Base-by-base conservation (phyloP, 768 basidiomycete species). In the Mycena haematopus region DNA sequence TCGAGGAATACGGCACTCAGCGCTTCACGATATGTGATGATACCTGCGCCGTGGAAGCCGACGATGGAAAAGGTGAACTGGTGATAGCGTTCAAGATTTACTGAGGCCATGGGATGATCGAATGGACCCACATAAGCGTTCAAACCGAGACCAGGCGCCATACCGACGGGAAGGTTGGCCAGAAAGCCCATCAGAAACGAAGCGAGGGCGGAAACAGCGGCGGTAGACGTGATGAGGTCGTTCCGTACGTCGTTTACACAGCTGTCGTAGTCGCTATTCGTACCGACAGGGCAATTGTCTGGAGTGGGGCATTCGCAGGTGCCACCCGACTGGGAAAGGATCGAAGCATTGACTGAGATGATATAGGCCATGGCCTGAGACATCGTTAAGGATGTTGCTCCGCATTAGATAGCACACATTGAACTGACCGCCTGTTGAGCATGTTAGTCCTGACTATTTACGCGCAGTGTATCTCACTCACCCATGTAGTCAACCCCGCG, bases 51-150 rank as follows among this genome's bases (percentile, higher is more conserved):
- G 68, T 93, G 89, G 77, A 88, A 89, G 14, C 93, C 93, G 25
- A 95, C 93, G 15, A 95, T 86, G 19, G 91, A 93, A 75, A 93
- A 95, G 3, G 93, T 82, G 75, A 95, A 94, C 90, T 93, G 40
- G 29, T 40, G 19, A 36, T 11, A 25, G 25, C 11, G 24, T 42
- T 55, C 38, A 59, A 14, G 8, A 22, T 45, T 36, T 52, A 45
- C 47, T 42, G 17, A 11, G 17, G 19, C 31, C 36, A 44, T 11
- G 13, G 47, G 14, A 59, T 49, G 45, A 50, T 55, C 29, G 29
- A 73, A 35, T 25, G 31, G 17, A 77, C 88, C 65, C 72, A 91
- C 91, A 67, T 92, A 92, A 42, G 91, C 90, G 66, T 92, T 92
- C 25, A 93, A 76, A 56, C 93, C 93, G 62, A 95, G 81, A 61